phyloP scores from a whole-genome alignment of 106 monocot genomes.

The Triglochin maritima region DNA sequence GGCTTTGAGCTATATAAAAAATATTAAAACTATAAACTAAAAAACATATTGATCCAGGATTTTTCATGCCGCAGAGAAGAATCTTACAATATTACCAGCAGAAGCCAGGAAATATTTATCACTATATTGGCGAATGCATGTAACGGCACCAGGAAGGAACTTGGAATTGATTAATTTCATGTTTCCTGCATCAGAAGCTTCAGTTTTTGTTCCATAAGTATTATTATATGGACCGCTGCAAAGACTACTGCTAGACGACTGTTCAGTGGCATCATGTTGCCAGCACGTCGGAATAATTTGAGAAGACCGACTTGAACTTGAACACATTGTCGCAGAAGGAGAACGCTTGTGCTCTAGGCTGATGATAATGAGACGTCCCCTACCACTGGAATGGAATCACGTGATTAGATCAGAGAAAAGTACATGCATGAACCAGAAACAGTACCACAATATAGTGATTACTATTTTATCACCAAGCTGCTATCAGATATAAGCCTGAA shows the following conservation, averaged over 20 bases:
- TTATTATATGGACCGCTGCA: conserved; percentile 50
- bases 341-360: conserved; percentile 32
- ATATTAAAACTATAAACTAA: background rate
- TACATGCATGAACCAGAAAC: background rate
- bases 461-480: too few relatives aligned
- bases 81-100: conserved; percentile 81
- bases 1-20: background rate
- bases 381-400: conserved; percentile 25
- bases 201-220: conserved; percentile 38
- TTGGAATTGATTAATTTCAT: conserved; percentile 29
- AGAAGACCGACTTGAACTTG: conserved; percentile 27
- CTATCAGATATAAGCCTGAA: too few relatives aligned
- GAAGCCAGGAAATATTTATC: conserved; percentile 73
- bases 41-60: background rate
- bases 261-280: conserved; percentile 43
- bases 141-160: conserved; percentile 53
- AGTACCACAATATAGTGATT: background rate
- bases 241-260: conserved; percentile 35
- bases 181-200: conserved; percentile 29
- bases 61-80: conserved; percentile 3
- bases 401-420: background rate
- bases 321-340: conserved; percentile 14
- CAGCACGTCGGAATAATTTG: conserved; percentile 30
- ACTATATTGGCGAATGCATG: conserved; percentile 63
- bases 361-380: conserved; percentile 70